Evolutionary conservation across 2,329 filamentous ascomycete species (phyloP).

Genomic region (Fusarium camptoceras): DNA sequence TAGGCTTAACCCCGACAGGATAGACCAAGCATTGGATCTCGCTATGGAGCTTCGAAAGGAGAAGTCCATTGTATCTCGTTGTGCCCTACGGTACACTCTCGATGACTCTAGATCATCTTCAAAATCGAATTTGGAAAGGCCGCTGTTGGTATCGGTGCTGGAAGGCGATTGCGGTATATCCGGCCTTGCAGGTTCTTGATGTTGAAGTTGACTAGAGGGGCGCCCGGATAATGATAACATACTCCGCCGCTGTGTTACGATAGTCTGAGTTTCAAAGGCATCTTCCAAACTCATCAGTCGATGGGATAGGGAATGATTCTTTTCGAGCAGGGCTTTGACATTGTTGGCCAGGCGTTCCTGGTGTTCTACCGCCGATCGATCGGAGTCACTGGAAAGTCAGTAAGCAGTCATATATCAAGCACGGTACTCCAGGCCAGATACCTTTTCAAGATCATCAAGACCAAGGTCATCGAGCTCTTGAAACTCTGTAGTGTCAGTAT

Average conservation of each 20-base stretch:
- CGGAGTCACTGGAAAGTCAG: neutral
- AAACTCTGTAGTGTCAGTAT: neutral
- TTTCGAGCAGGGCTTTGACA: neutral
- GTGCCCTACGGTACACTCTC: neutral
- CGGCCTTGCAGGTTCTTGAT: rapidly evolving
- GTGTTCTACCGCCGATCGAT: neutral
- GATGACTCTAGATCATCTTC: conserved; percentile 1
- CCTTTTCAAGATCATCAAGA: conserved; percentile 12
- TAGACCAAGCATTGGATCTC: neutral
- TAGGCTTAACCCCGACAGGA: neutral
- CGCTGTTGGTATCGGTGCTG: rapidly evolving
- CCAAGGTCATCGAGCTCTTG: conserved; percentile 13
- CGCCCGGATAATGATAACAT: rapidly evolving
- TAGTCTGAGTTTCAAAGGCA: neutral
- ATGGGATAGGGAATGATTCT: neutral
- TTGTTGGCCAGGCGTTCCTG: neutral
- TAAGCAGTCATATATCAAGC: rapidly evolving
- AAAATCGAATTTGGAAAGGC: neutral
- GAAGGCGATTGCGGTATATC: rapidly evolving
- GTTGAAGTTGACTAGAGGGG: too few species aligned
- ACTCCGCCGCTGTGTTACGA: neutral
- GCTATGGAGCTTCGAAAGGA: neutral
- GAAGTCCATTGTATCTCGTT: neutral
- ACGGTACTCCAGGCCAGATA: rapidly evolving
- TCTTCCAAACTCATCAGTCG: conserved; percentile 16